Evolutionary conservation across 257 asterid species (phyloP), one percentile per base, ranked within the genome.

Genomic region (Euphrasia confusa): DNA sequence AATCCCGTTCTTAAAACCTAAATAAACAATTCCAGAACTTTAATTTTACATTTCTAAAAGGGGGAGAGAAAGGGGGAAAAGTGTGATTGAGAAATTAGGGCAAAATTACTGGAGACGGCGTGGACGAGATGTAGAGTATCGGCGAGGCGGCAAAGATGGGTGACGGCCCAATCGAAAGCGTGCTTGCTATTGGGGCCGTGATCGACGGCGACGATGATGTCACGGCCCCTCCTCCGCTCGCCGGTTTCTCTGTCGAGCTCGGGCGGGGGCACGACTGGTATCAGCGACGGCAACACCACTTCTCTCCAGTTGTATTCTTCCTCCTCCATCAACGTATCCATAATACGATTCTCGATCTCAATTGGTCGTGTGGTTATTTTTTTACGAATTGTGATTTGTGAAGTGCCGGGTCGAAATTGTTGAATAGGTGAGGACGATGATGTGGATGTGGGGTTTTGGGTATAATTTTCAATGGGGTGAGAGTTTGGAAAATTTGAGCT

Each of bases 141-240:
- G 53, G 93, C 88, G 57, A 88, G 85, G 63, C 97, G 99, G 78
- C 95, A 89, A 55, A 89, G 81, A 71, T 92, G 97, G 12, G 88
- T 76, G 7, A 89, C 1, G 8, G 94, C 91, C 97, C 99, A 92
- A 83, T 92, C 87, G 68, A 92, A 92, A 58, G 97, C 99, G 85
- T 79, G 95, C 72, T 84, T 89, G 75, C 99, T 92, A 4, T 84
- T 92, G 11, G 95, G 95, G 3, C 95, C 95, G 44, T 92, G 97
- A 81, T 92, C 99, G 27, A 92, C 81, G 0, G 94, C 97, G 66
- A 92, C 71, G 40, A 92, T 17, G 4, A 92, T 78, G 56, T 89
- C 95, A 4, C 97, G 89, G 18, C 99, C 99, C 63, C 99, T 81
- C 54, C 97, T 82, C 61, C 95, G 76, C 80, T 79, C 95, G 14